These are phyloP conservation scores for Cornus kousa DNA, from an alignment of 148 eudicot genomes.

Conservation along the genomic window DNA sequence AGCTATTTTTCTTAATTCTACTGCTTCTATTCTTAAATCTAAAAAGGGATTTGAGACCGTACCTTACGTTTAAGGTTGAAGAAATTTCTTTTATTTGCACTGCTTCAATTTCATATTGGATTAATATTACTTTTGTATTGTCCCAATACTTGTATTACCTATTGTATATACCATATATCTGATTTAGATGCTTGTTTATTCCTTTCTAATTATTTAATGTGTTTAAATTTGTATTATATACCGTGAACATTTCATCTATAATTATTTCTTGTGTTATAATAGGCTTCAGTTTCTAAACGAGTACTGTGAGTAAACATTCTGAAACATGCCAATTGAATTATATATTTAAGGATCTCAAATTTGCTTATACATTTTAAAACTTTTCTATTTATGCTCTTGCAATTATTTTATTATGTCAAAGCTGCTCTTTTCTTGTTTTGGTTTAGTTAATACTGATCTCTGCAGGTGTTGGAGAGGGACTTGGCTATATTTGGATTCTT, in stretches of 20 bases:
- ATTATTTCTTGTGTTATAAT: not conserved
- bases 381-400: conserved; percentile 6
- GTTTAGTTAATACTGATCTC: conserved; percentile 1
- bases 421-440: not conserved
- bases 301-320: not conserved
- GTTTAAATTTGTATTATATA: not conserved
- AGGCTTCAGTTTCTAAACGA: not conserved
- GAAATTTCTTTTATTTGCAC: not conserved
- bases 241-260: not conserved
- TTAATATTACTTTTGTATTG: not conserved
- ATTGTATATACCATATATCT: not conserved
- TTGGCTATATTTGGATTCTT: conserved; percentile 95
- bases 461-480: conserved; percentile 91
- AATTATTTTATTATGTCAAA: conserved; percentile 2
- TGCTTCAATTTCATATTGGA: not conserved
- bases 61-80: not conserved
- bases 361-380: conserved; percentile 6
- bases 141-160: conserved; percentile 1
- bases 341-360: not conserved
- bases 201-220: not conserved
- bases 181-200: conserved; percentile 1
- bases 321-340: not conserved
- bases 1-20: not conserved
- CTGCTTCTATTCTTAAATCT: not conserved
- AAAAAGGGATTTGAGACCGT: too few species aligned